Base-by-base conservation (phyloP, 2,329 filamentous ascomycete genomes). In the Achaetomium macrosporum region DNA sequence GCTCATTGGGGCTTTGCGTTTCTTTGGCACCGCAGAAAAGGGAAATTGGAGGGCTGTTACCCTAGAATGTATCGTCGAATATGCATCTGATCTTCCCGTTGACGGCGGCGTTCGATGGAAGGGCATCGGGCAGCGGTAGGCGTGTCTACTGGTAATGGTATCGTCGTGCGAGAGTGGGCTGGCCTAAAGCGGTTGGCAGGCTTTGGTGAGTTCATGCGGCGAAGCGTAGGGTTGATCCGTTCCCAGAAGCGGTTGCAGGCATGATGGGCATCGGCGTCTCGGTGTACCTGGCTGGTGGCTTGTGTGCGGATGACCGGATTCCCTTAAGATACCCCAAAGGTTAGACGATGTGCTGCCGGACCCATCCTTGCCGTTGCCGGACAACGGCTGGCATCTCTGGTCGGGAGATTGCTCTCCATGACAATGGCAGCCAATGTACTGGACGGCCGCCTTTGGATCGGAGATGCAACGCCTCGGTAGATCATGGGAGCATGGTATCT, bases 31-130 rank as follows among this genome's bases (percentile, higher is more conserved):
- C 51, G 56, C 33, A 53, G 57, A 57, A 64, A 64, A 65, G 61
- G 58, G 63, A 61, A 61, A 62, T 65, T 58, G 61, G 65, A 65
- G 58, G 65, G 65, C 61, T 49, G 45, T 62, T 64, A 52, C 51
- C 65, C 64, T 72, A 73, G 68, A 72, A 66, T 71, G 70, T 68
- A 68, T 61, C 55, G 58, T 66, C 66, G 62, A 72, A 71, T 72
- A 56, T 70, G 71, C 67, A 73, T 68, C 61, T 68, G 64, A 68
- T 65, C 69, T 66, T 66, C 62, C 59, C 58, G 59, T 63, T 62
- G 60, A 59, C 63, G 68, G 63, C 56, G 62, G 63, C 63, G 62
- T 59, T 59, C 55, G 61, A 59, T 55, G 59, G 61, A 59, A 35
- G 47, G 63, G 59, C 51, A 40, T 61, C 47, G 59, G 60, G 54